Percentiles rank a stretch among this genome's conserved stretches.
These are phyloP conservation scores for Coniochaeta sp. DNA, from an alignment of 2,329 filamentous ascomycete genomes.

Conservation along the genomic window DNA sequence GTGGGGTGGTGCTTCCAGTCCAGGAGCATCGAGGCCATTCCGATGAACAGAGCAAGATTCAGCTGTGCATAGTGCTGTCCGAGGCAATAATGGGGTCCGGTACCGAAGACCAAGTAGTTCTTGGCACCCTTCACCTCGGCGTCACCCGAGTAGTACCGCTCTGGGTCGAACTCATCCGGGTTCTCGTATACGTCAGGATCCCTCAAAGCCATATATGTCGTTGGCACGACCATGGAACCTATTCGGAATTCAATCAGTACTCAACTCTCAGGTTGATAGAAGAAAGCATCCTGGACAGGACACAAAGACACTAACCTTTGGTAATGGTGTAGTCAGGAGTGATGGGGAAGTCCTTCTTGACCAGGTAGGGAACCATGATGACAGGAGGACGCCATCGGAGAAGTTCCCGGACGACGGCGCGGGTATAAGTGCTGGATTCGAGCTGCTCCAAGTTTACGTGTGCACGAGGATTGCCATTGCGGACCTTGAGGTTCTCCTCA, in stretches of 20 bases:
- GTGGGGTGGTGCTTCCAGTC: slow-evolving; percentile 90
- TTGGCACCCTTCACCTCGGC: slow-evolving; percentile 80
- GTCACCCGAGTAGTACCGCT: slow-evolving; percentile 83
- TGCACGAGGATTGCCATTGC: slow-evolving; percentile 66
- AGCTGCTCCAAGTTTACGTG: slow-evolving; percentile 75
- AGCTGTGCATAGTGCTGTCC: slow-evolving; percentile 87
- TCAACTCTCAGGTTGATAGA: neutral
- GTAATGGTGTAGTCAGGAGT: slow-evolving; percentile 82
- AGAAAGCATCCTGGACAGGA: neutral
- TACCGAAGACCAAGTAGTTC: slow-evolving; percentile 96
- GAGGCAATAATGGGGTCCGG: slow-evolving; percentile 92
- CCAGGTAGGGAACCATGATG: slow-evolving; percentile 91
- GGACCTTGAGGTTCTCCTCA: slow-evolving; percentile 75
- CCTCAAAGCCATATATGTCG: slow-evolving; percentile 82
- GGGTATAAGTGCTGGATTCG: slow-evolving; percentile 83
- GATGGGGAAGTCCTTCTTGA: slow-evolving; percentile 93
- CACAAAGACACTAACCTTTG: slow-evolving; percentile 52
- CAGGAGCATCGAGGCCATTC: slow-evolving; percentile 78
- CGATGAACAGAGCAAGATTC: slow-evolving; percentile 83
- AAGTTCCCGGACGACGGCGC: slow-evolving; percentile 83
- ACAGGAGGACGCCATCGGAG: slow-evolving; percentile 93
- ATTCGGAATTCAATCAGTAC: neutral
- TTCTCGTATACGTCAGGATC: slow-evolving; percentile 89
- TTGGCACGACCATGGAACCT: slow-evolving; percentile 90
- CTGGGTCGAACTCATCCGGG: slow-evolving; percentile 82